Percentiles rank a stretch among this genome's conserved stretches.
phyloP scores from a whole-genome alignment of 225 moss, liverwort and hornwort genomes.

The Pleurozium schreberi region DNA sequence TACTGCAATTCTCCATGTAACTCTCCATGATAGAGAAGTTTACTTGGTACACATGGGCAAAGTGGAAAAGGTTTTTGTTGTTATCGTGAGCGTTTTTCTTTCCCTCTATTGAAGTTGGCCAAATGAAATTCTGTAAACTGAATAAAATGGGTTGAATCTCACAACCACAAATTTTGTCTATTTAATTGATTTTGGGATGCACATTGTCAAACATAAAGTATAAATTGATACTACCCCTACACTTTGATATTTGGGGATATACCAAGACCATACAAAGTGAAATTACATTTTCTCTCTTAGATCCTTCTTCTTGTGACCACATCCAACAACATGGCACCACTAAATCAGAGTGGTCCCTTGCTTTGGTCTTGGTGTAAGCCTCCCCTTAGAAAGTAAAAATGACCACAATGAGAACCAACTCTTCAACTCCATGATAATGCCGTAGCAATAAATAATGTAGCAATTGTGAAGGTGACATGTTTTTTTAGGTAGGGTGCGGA shows the following conservation, averaged over 20 bases:
- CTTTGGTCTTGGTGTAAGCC: too few relatives aligned
- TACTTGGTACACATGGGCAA: not conserved
- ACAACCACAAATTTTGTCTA: not conserved
- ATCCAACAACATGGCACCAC: not conserved
- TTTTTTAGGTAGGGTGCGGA: not conserved
- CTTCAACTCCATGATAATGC: not conserved
- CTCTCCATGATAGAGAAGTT: not conserved
- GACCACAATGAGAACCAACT: not conserved
- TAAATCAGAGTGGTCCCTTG: not conserved
- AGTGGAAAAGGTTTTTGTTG: too few relatives aligned
- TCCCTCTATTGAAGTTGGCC: not conserved
- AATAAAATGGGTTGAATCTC: not conserved
- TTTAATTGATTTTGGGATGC: not conserved
- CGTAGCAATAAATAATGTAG: not conserved
- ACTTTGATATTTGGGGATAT: not conserved
- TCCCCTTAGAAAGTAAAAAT: not conserved
- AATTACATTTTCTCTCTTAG: not conserved
- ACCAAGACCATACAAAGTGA: too few relatives aligned
- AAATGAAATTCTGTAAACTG: not conserved
- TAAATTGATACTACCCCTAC: not conserved
- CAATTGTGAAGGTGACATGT: not conserved
- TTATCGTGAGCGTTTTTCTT: not conserved
- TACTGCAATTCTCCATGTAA: not conserved
- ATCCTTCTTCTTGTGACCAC: not conserved
- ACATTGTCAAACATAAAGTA: not conserved